These are phyloP conservation scores for Oryza glumipatula DNA, from an alignment of 176 grass and related monocot species.

Conservation along the genomic window DNA sequence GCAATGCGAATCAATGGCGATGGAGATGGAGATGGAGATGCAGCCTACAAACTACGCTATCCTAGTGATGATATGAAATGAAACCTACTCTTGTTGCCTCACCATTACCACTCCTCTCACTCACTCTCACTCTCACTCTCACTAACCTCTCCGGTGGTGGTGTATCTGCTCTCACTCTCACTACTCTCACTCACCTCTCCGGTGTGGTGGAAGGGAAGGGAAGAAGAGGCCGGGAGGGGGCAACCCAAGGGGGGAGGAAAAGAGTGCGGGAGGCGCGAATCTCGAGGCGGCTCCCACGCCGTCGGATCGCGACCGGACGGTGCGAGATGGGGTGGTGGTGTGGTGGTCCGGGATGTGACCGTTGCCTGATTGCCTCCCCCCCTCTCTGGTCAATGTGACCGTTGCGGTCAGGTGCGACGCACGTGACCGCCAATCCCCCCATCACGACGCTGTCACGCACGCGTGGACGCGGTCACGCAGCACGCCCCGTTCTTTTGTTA, in stretches of 20 bases:
- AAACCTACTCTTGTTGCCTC: slow-evolving; percentile 43
- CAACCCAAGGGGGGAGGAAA: slow-evolving; percentile 32
- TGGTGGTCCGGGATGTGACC: slow-evolving; percentile 64
- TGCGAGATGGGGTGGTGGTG: background rate
- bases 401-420: slow-evolving; percentile 66
- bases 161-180: slow-evolving; percentile 35
- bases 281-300: background rate
- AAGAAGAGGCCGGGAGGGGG: slow-evolving; percentile 45
- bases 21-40: slow-evolving; percentile 19
- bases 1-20: background rate
- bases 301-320: slow-evolving; percentile 62
- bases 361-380: slow-evolving; percentile 38
- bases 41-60: slow-evolving; percentile 32
- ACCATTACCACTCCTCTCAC: slow-evolving; percentile 37
- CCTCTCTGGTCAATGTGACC: slow-evolving; percentile 66
- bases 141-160: background rate
- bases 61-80: slow-evolving; percentile 30
- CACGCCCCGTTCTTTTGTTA: slow-evolving; percentile 19
- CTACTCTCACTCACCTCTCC: background rate
- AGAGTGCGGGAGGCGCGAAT: slow-evolving; percentile 36
- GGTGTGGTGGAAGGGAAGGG: background rate
- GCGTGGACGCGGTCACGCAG: too few species aligned
- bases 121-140: slow-evolving; percentile 11
- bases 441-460: too few species aligned
- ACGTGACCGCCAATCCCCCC: slow-evolving; percentile 49